A percentile compares a stretch with the other conserved stretches of the same genome.
These are phyloP conservation scores for Chlamydomonas incerta DNA, from an alignment of 139 green algal genomes.

Conservation along the genomic window DNA sequence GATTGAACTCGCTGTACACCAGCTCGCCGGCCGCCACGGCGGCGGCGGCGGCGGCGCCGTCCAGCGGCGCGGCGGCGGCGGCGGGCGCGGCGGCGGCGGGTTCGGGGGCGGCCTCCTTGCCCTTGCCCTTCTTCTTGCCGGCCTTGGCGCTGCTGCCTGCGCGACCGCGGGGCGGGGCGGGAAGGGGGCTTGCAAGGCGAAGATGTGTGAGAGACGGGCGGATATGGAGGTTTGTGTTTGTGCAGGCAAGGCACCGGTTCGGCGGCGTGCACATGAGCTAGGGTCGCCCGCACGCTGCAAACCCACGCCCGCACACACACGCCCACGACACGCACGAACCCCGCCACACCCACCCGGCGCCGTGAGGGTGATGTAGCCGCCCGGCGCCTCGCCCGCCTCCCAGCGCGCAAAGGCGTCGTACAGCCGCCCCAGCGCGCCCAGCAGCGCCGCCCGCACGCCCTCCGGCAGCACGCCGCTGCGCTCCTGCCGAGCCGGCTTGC, in stretches of 20 bases:
- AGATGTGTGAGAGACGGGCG: too few species aligned
- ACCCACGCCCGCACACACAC: background rate
- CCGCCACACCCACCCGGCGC: background rate
- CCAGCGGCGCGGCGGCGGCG: background rate
- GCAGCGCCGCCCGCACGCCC: conserved; percentile 37
- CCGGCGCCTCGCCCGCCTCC: conserved; percentile 50
- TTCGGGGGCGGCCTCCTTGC: background rate
- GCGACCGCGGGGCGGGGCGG: background rate
- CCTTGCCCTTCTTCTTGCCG: background rate
- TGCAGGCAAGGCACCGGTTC: too few species aligned
- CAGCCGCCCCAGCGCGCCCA: conserved; percentile 50
- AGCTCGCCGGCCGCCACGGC: conserved; percentile 21
- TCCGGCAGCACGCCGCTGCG: conserved; percentile 4
- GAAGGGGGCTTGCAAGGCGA: too few species aligned
- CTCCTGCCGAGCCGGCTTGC: background rate
- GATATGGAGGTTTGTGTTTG: too few species aligned
- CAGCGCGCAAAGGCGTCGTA: conserved; percentile 58
- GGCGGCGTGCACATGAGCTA: too few species aligned
- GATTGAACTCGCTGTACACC: conserved; percentile 86
- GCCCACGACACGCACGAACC: background rate
- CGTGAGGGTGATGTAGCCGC: conserved; percentile 46
- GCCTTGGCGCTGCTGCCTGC: conserved; percentile 37
- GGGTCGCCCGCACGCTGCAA: too few species aligned
- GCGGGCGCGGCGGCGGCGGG: background rate
- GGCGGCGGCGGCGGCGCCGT: background rate